Evolutionary conservation across 345 rosid species (phyloP).

Genomic region (Fremontodendron californicum): DNA sequence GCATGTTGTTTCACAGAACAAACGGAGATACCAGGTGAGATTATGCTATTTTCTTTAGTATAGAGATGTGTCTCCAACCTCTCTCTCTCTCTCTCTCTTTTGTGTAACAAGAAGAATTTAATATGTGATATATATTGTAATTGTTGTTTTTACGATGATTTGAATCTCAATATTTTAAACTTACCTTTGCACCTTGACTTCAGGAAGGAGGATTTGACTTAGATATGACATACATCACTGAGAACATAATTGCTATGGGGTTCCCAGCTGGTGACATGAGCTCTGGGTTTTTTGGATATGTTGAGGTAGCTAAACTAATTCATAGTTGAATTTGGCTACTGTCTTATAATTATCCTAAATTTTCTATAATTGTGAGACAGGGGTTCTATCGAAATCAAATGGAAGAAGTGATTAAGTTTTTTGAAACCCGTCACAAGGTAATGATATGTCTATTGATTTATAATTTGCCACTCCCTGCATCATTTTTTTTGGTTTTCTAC

Average conservation of each 20-base stretch:
- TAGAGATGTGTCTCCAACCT: neutral
- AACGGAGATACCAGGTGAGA: slow-evolving; percentile 74
- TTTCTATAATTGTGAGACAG: slow-evolving; percentile 40
- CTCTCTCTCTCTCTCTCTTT: neutral
- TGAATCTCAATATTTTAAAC: neutral
- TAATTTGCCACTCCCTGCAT: neutral
- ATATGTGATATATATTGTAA: neutral
- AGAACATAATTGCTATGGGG: slow-evolving; percentile 88
- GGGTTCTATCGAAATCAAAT: slow-evolving; percentile 86
- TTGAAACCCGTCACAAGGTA: slow-evolving; percentile 89
- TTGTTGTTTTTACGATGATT: neutral
- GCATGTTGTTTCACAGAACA: slow-evolving; percentile 85
- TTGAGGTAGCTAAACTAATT: slow-evolving; percentile 49
- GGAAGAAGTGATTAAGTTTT: slow-evolving; percentile 91
- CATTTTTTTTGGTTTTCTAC: neutral
- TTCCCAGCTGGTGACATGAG: slow-evolving; percentile 97
- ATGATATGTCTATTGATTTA: neutral
- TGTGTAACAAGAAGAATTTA: neutral
- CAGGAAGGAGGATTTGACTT: slow-evolving; percentile 92
- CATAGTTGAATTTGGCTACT: neutral
- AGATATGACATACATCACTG: slow-evolving; percentile 82
- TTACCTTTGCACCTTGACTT: neutral
- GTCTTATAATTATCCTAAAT: slow-evolving; percentile 3
- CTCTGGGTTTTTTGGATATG: slow-evolving; percentile 83
- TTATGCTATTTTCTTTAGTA: neutral